These are phyloP conservation scores for Setaria viridis DNA, from an alignment of 202 grass and related monocot genomes.

Conservation along the genomic window DNA sequence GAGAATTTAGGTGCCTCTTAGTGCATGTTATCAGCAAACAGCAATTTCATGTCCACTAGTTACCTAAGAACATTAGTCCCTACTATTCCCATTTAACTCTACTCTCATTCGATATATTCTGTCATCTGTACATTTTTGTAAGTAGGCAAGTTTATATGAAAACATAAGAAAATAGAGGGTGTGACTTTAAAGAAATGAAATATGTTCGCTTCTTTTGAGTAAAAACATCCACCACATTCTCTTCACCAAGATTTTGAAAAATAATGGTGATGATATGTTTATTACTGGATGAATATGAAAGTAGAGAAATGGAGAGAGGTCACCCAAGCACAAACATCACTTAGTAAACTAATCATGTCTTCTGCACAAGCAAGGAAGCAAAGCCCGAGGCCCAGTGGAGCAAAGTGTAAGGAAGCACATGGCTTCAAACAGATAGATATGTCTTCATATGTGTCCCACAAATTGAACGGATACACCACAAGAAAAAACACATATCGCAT, in stretches of 20 bases:
- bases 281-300: not conserved
- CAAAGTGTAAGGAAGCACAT: slow-evolving; percentile 1
- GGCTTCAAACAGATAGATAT: not conserved
- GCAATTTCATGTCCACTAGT: not conserved
- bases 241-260: slow-evolving; percentile 1
- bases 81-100: not conserved
- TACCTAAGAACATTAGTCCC: not conserved
- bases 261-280: not conserved
- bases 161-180: not conserved
- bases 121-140: not conserved
- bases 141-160: not conserved
- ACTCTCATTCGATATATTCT: not conserved
- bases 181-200: not conserved
- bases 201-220: not conserved
- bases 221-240: not conserved
- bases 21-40: not conserved
- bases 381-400: slow-evolving; percentile 17
- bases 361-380: slow-evolving; percentile 2
- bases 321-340: slow-evolving; percentile 24
- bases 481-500: not conserved
- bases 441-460: too few relatives aligned
- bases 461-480: not conserved
- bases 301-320: not conserved
- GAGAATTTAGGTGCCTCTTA: not conserved
- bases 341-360: not conserved